A percentile compares a stretch with the other conserved stretches of the same genome.
Evolutionary conservation across 331 rosid species (phyloP).

Genomic region (Stylosanthes scabra): DNA sequence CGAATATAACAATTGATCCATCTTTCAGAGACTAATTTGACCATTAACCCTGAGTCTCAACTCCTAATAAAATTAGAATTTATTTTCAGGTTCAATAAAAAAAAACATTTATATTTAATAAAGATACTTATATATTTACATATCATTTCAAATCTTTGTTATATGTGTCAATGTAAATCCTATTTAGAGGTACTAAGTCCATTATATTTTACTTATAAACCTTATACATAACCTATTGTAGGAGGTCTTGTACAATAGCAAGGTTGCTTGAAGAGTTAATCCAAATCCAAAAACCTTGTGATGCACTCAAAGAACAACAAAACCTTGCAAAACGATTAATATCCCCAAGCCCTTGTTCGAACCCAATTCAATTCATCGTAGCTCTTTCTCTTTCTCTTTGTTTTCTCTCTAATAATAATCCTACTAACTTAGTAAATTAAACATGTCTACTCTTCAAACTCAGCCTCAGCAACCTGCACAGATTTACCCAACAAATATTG

Average conservation of each 20-base stretch:
- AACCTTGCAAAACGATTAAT: slow-evolving; percentile 13
- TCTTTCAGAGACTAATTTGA: no score
- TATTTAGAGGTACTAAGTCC: no score
- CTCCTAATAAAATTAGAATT: no score
- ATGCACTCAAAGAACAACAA: slow-evolving; percentile 69
- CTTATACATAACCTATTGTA: slow-evolving; percentile 44
- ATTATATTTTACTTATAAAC: background rate
- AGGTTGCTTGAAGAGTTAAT: slow-evolving; percentile 55
- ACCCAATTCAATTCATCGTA: no score
- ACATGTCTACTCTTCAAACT: slow-evolving; percentile 65
- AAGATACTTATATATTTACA: no score
- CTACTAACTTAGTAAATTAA: background rate
- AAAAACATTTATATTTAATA: no score
- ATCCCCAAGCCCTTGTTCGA: slow-evolving; percentile 24
- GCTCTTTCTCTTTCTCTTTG: background rate
- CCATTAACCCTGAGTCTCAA: no score
- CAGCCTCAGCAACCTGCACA: slow-evolving; percentile 63
- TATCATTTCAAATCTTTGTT: no score
- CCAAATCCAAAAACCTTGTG: slow-evolving; percentile 42
- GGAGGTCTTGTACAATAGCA: slow-evolving; percentile 41
- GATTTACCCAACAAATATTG: slow-evolving; percentile 54
- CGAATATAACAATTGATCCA: no score
- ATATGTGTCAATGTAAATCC: no score
- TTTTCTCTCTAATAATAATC: slow-evolving; percentile 3
- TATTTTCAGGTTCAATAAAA: no score